Evolutionary conservation across 371 early-diverging fungal species (phyloP), one percentile per base, ranked within the genome.

Genomic region (Mortierella sp.): DNA sequence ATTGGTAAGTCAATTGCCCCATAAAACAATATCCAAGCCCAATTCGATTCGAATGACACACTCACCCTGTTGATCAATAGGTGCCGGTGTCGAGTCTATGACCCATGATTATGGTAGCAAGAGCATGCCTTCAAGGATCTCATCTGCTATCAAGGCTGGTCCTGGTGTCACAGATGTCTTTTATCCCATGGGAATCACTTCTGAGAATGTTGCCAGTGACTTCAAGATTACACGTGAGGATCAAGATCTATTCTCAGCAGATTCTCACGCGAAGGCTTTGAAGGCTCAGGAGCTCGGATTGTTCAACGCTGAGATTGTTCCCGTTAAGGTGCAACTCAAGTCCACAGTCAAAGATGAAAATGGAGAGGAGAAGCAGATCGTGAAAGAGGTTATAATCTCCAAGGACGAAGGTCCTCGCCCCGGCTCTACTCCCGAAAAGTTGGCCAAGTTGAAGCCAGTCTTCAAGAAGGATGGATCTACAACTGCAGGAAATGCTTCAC

Each of bases 401-500:
- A 87, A 88, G 57, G 99, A 99, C 86, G 99, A 99, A 72, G 99
- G 99, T 66, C 92, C 98, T 60, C 95, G 99, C 60, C 83, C 88
- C 31, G 90, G 86, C 22, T 92, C 96, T 60, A 94, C 94, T n/a
- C 73, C 91, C 29, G 96, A 96, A 76, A 84, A 74, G 26, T 87
- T 99, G 45, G 88, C 84, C 75, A 96, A 96, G 86, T 89, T 99
- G 65, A 90, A 92, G 60, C 96, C 99, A 34, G 98, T 95, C 29
- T 99, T 99, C 87, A 90, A 88, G 61, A 89, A 91, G 60, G 85
- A 92, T 56, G 98, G 97, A 34, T 87, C 93, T 9, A 96, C 98
- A 51, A 98, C 99, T 45, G 98, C 99, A 40, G 99, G 98, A 58
- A 98, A 96, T 82, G 93, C 99, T 37, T 98, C 98, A 62, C 99